Base-by-base conservation (phyloP, 1,284 basidiomycete species). In the Cryptococcus sp. region DNA sequence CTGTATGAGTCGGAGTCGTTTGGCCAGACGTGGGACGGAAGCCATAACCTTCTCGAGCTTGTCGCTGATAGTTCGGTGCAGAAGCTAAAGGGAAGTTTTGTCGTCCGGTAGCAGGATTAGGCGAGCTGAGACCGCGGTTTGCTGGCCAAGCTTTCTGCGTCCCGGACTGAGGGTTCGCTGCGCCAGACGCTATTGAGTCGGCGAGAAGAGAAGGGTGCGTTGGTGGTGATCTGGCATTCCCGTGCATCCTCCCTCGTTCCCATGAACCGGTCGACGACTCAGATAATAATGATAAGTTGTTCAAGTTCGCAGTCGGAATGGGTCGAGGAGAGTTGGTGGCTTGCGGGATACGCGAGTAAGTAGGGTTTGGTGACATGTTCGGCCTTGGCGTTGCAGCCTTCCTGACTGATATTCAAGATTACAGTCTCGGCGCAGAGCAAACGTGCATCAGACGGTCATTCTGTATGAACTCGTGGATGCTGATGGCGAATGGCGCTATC, bases 231-330 rank as follows among this genome's bases (percentile, higher is more conserved):
- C 74, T 62, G 7, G 76, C 74, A 58, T 74, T 76, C 29, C 62
- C 52, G 25, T 59, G 41, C 48, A 64, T 57, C 26, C 64, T 62
- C 10, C 76, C 76, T 29, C 73, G 64, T 59, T 78, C 76, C 76
- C 76, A 78, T n/a, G 68, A 63, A 17, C 74, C 76, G 23, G 69
- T 74, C 7, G 73, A 75, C 4, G 74, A 73, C 59, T 76, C 72
- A n/a, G 69, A 72, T 15, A 78, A 61, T n/a, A 58, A 54, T 11
- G 65, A 65, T 40, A 77, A 65, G 41, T 74, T 75, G 53, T 54
- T 44, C 10, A 70, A 51, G 52, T 73, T 73, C 8, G 67, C 66
- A 5, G 58, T 58, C 25, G 67, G 64, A 38, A 66, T 59, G 34
- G 68, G 54, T 34, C 55, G 46, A 4, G 67, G 51, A 34, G 38